Evolutionary conservation across 169 alveolate genomes (phyloP).

Genomic region (Plasmodium billcollinsi): DNA sequence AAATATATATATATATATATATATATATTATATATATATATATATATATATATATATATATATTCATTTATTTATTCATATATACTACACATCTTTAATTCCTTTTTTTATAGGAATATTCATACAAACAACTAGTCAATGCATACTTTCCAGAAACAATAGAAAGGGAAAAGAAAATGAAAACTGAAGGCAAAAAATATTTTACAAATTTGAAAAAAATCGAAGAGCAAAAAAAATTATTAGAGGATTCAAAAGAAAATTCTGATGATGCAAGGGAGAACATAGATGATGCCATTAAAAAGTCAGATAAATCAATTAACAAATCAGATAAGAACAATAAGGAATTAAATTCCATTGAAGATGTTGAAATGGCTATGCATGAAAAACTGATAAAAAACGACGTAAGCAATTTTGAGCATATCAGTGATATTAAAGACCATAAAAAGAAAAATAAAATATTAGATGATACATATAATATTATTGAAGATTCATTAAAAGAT

Average conservation of each 20-base stretch:
- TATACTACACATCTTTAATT: neutral
- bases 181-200: conserved; percentile 40
- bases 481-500: conserved; percentile 59
- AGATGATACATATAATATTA: conserved; percentile 53
- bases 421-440: conserved; percentile 51
- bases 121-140: conserved; percentile 61
- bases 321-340: neutral
- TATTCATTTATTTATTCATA: neutral
- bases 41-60: neutral
- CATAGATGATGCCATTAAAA: neutral
- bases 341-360: neutral
- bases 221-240: conserved; percentile 26
- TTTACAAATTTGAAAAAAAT: conserved; percentile 51
- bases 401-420: conserved; percentile 39
- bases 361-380: conserved; percentile 31
- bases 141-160: conserved; percentile 73
- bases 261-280: conserved; percentile 5
- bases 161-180: conserved; percentile 61
- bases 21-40: conserved; percentile 1
- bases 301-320: neutral
- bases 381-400: conserved; percentile 33
- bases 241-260: conserved; percentile 17
- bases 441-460: conserved; percentile 55
- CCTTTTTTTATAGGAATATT: conserved; percentile 33
- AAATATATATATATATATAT: neutral